Conservation (phyloP, 2,329 filamentous ascomycete species). For the Stemphylium lycopersici region DNA sequence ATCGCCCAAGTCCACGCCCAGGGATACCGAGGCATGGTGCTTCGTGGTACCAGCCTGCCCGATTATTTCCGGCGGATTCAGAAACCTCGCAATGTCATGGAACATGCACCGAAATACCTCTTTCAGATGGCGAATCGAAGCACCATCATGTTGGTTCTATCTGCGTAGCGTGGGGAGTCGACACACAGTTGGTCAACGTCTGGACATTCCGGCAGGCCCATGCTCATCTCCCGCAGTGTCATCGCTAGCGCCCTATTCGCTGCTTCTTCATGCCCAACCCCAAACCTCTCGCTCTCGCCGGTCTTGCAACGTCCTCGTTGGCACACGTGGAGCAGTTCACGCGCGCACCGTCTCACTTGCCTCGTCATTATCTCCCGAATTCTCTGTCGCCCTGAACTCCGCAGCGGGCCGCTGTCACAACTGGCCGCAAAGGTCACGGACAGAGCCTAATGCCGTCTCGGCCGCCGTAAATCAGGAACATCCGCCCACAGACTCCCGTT, state of each 20-base stretch:
- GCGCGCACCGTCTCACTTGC: not conserved
- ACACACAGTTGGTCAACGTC: too few relatives aligned
- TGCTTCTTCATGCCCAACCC: slow-evolving; percentile 5
- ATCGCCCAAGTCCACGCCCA: slow-evolving; percentile 9
- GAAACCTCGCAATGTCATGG: too few relatives aligned
- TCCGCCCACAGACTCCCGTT: not conserved
- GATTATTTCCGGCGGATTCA: too few relatives aligned
- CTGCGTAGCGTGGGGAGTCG: slow-evolving; percentile 1
- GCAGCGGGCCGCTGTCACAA: slow-evolving; percentile 12
- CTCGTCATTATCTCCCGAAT: not conserved
- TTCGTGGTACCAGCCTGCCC: too few relatives aligned
- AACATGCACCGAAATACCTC: too few relatives aligned
- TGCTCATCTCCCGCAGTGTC: slow-evolving; percentile 4
- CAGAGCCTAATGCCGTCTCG: slow-evolving; percentile 4
- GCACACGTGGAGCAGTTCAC: slow-evolving; percentile 5
- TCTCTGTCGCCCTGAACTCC: slow-evolving; percentile 1
- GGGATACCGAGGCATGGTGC: too few relatives aligned
- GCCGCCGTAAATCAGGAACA: not conserved
- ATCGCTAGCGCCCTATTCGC: slow-evolving; percentile 15
- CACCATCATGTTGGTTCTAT: not conserved
- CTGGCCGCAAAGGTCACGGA: slow-evolving; percentile 2
- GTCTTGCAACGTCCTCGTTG: slow-evolving; percentile 10
- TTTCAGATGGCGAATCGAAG: too few relatives aligned
- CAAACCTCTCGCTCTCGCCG: slow-evolving; percentile 4
- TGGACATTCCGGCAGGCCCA: not conserved